Conservation (phyloP, 345 rosid genomes). For the Boechera divaricarpa region DNA sequence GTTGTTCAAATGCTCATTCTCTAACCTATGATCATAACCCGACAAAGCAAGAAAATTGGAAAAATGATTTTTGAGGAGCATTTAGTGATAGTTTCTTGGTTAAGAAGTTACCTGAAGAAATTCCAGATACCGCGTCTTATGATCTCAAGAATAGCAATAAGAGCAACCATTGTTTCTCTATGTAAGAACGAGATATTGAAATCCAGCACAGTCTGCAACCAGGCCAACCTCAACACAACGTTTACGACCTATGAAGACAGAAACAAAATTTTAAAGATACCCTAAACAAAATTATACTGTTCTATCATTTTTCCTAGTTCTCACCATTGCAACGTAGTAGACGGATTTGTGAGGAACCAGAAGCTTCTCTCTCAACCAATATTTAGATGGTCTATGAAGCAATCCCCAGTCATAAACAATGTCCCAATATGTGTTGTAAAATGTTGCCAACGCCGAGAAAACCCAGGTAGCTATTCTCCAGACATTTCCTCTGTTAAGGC, state of each 20-base stretch:
- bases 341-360: constrained; percentile 53
- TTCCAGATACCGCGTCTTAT: constrained; percentile 79
- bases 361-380: constrained; percentile 72
- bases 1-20: constrained; percentile 76
- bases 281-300: not conserved
- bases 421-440: constrained; percentile 67
- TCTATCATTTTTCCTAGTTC: not conserved
- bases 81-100: not conserved
- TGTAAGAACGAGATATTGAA: constrained; percentile 47
- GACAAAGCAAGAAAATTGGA: not conserved
- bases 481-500: constrained; percentile 32
- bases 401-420: constrained; percentile 76
- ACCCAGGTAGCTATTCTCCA: constrained; percentile 56
- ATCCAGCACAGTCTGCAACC: constrained; percentile 65
- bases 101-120: constrained; percentile 60
- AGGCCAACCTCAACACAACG: constrained; percentile 64
- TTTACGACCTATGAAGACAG: constrained; percentile 48
- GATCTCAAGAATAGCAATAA: constrained; percentile 70
- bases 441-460: constrained; percentile 57
- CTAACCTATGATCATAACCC: constrained; percentile 51
- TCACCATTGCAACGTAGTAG: constrained; percentile 66
- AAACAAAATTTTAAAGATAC: not conserved
- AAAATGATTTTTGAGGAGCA: not conserved
- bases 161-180: constrained; percentile 46
- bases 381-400: constrained; percentile 56